Evolutionary conservation across 768 basidiomycete species (phyloP).

Genomic region (Pleurotus giganteus): DNA sequence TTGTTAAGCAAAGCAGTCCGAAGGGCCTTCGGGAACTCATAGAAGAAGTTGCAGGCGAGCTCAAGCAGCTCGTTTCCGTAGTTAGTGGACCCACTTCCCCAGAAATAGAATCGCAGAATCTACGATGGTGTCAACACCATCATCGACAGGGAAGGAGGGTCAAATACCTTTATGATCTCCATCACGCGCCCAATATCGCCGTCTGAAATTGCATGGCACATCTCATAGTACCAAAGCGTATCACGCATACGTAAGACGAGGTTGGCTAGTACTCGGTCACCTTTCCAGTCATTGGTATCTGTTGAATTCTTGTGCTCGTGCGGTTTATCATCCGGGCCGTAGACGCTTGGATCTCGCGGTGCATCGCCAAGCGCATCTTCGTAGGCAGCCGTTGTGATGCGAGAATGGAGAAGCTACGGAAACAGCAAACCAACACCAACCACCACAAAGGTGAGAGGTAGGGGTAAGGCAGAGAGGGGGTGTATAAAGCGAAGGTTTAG

Average conservation of each 20-base stretch:
- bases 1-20: conserved; percentile 13
- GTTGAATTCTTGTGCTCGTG: no score
- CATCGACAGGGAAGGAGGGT: not conserved
- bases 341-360: not conserved
- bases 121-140: not conserved
- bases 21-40: conserved; percentile 13
- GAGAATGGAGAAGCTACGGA: no score
- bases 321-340: not conserved
- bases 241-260: conserved; percentile 19
- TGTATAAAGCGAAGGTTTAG: no score
- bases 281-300: conserved; percentile 2
- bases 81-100: conserved; percentile 16
- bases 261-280: conserved; percentile 22
- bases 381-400: not conserved
- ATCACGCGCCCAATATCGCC: conserved; percentile 27
- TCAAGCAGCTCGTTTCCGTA: conserved; percentile 20
- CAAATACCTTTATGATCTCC: conserved; percentile 24
- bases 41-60: conserved; percentile 16
- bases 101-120: conserved; percentile 15
- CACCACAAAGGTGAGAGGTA: no score
- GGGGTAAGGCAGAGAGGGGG: no score
- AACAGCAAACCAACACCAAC: no score
- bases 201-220: conserved; percentile 21
- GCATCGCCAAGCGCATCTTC: conserved; percentile 9
- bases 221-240: conserved; percentile 19